phyloP scores from a whole-genome alignment of 495 filamentous ascomycete species.

The Darksidea phi region DNA sequence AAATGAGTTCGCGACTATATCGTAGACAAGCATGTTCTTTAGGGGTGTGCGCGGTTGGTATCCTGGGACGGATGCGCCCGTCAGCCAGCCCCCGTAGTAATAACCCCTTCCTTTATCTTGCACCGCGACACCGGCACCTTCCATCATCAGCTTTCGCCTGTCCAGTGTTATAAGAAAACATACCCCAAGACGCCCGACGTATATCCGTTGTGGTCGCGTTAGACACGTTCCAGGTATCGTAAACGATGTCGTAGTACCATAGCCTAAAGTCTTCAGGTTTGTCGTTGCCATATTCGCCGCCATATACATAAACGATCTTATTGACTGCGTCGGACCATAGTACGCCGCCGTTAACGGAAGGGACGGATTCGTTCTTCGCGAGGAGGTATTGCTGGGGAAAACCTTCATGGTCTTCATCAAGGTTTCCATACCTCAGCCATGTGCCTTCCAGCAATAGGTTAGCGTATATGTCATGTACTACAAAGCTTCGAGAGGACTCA shows the following conservation, averaged over 20 bases:
- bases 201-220: constrained; percentile 18
- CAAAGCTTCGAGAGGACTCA: not conserved
- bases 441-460: not conserved
- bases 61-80: constrained; percentile 44
- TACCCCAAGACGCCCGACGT: constrained; percentile 33
- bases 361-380: constrained; percentile 50
- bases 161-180: not conserved
- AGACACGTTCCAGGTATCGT: constrained; percentile 46
- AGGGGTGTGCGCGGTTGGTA: constrained; percentile 43
- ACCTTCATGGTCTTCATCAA: constrained; percentile 20
- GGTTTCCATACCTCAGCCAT: constrained; percentile 4
- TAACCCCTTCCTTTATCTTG: constrained; percentile 42
- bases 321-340: constrained; percentile 54
- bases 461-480: not conserved
- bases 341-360: constrained; percentile 45
- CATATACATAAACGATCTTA: constrained; percentile 53
- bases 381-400: constrained; percentile 51
- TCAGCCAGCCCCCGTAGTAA: constrained; percentile 51
- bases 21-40: constrained; percentile 45
- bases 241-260: constrained; percentile 47
- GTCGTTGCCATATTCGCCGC: constrained; percentile 48
- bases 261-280: constrained; percentile 42
- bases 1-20: constrained; percentile 46
- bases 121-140: constrained; percentile 40
- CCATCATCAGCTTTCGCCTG: not conserved